These are phyloP conservation scores for Amauroascus niger DNA, from an alignment of 2,329 filamentous ascomycete species.

Conservation along the genomic window DNA sequence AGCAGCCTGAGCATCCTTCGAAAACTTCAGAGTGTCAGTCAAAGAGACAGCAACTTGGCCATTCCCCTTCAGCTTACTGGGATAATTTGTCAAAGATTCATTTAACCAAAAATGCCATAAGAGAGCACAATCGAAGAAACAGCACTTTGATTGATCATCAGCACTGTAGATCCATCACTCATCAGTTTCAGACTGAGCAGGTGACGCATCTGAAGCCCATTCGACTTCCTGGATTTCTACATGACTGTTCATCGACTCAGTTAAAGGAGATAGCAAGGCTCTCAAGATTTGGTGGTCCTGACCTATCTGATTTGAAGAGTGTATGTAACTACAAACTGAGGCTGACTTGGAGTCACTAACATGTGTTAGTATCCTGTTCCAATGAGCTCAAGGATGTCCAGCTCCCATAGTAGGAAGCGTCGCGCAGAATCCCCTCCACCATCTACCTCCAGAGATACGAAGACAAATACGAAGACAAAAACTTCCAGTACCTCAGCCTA, in stretches of 20 bases:
- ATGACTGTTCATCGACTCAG: not conserved
- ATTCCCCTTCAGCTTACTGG: conserved; percentile 16
- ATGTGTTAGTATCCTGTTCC: not conserved
- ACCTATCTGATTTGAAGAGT: conserved; percentile 15
- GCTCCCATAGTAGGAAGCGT: not conserved
- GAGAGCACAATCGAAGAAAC: conserved; percentile 21
- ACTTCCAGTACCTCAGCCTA: conserved; percentile 19
- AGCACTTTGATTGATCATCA: not conserved
- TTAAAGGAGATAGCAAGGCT: conserved; percentile 8
- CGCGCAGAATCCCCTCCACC: conserved; percentile 2
- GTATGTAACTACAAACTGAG: conserved; percentile 12
- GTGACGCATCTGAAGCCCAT: not conserved
- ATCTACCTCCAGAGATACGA: too few species aligned
- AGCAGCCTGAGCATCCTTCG: not conserved
- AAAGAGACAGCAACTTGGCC: conserved; percentile 11
- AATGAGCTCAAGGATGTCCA: not conserved
- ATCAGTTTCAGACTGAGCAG: too few species aligned
- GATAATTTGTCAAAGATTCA: conserved; percentile 22
- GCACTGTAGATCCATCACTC: not conserved
- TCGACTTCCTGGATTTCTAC: conserved; percentile 5
- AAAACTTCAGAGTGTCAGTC: not conserved
- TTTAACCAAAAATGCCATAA: conserved; percentile 19
- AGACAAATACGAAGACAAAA: not conserved
- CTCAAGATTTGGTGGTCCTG: conserved; percentile 13
- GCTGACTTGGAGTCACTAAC: not conserved